Evolutionary conservation across 2,329 filamentous ascomycete species (phyloP), one percentile per base, ranked within the genome.

Genomic region (Colletotrichum navitas): DNA sequence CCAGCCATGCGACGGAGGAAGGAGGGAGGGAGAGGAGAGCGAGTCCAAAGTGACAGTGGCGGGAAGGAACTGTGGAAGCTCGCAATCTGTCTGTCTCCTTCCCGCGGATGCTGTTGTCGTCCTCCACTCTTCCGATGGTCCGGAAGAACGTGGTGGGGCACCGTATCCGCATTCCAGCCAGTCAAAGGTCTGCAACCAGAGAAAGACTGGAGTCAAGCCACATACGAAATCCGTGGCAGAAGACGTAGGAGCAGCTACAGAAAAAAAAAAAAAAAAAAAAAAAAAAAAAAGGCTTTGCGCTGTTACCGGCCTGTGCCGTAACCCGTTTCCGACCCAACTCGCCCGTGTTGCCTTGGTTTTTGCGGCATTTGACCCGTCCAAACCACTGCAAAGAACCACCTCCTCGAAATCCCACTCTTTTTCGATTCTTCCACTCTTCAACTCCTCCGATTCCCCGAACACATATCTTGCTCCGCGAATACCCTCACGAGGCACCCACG

Each of bases 401-500:
- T 60, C 32, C 52, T 52, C 49, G 52, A 41, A 64, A 71, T 68
- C 39, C 65, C 65, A 71, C 65, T 71, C 59, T 68, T 71, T 71
- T 47, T n/a, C 43, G 62, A 52, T 68, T 61, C 62, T 56, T 64
- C 51, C 62, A 55, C 51, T 55, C 51, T 14, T 21, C 51, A 64
- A 64, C 62, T 64, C 51, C 62, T 47, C 62, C 62, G 51, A 64
- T 55, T 45, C 18, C 41, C 64, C 65, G 58, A 47, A 62, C 41
- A 63, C 54, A 60, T 63, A 59, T 45, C 16, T 59, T 60, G 49
- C 59, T 63, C 58, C 68, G 54, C 66, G 65, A 71, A 71, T 68
- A 68, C 52, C 59, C 65, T 71, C 68, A 68, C 58, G 64, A 68
- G 58, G 68, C 68, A 68, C 68, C 65, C 12, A 68, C 29, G 47